These are phyloP conservation scores for Wickerhamomyces sp. DNA, from an alignment of 1,139 yeast genomes.

Conservation along the genomic window DNA sequence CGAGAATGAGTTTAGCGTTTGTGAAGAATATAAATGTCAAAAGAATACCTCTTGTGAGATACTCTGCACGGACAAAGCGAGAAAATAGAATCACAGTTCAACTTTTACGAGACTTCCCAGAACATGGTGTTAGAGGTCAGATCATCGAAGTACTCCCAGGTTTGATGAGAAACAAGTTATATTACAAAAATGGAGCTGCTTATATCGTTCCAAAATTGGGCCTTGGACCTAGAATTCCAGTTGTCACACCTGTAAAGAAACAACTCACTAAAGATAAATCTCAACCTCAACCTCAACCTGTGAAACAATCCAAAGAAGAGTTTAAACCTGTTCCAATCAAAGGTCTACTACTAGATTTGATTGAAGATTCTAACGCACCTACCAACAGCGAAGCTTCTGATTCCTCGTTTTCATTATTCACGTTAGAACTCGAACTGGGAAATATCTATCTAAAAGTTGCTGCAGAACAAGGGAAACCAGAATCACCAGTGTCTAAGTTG, in stretches of 20 bases:
- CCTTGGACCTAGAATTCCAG: conserved; percentile 57
- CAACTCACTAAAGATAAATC: conserved; percentile 6
- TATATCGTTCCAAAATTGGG: conserved; percentile 45
- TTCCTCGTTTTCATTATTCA: conserved; percentile 18
- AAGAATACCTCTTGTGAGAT: conserved; percentile 23
- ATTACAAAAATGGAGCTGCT: conserved; percentile 67
- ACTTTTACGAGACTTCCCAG: conserved; percentile 60
- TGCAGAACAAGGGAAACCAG: conserved; percentile 3
- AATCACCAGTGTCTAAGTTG: conserved; percentile 5
- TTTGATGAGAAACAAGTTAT: conserved; percentile 75
- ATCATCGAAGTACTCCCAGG: conserved; percentile 76
- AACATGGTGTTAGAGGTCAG: conserved; percentile 56
- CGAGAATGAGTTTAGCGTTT: conserved; percentile 14
- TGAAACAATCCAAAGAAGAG: conserved; percentile 5
- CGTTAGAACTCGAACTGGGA: conserved; percentile 15
- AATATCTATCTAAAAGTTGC: conserved; percentile 3
- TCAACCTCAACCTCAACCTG: conserved; percentile 6
- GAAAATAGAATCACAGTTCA: conserved; percentile 54
- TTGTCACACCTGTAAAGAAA: conserved; percentile 37
- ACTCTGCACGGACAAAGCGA: conserved; percentile 32
- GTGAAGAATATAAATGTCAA: conserved; percentile 9
- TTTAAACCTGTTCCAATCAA: conserved; percentile 15
- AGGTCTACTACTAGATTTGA: conserved; percentile 19
- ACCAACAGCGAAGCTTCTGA: conserved; percentile 6
- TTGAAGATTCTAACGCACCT: conserved; percentile 5